phyloP scores from a whole-genome alignment of 768 basidiomycete species.

The Phallus indusiatus region DNA sequence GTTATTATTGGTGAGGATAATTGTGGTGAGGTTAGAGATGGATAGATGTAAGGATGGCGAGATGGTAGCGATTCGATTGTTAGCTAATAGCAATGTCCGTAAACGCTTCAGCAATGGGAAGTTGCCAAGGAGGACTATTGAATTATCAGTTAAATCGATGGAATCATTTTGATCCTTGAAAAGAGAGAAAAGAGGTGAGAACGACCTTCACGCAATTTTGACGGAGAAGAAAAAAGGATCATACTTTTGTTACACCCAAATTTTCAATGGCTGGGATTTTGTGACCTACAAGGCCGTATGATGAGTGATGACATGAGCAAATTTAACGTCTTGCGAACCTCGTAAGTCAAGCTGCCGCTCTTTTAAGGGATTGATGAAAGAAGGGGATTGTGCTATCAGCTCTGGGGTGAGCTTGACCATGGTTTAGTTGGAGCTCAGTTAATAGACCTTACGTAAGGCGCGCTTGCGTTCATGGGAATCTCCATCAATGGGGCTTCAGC shows the following conservation, averaged over 20 bases:
- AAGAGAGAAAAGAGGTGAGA: conserved; percentile 1
- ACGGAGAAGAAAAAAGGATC: conserved; percentile 13
- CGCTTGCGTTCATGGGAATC: neutral
- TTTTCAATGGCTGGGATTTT: conserved; percentile 96
- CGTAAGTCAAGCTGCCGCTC: conserved; percentile 88
- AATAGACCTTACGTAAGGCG: neutral
- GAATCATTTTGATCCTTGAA: conserved; percentile 84
- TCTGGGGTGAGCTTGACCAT: conserved; percentile 89
- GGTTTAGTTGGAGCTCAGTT: conserved; percentile 19
- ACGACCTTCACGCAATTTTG: conserved; percentile 7
- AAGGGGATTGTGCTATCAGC: conserved; percentile 73
- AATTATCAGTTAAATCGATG: conserved; percentile 91
- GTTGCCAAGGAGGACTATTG: conserved; percentile 73
- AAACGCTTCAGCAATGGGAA: conserved; percentile 81
- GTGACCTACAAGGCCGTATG: conserved; percentile 46
- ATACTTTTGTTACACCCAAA: conserved; percentile 81
- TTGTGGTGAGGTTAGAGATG: conserved; percentile 72
- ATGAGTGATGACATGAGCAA: neutral
- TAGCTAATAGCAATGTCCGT: conserved; percentile 74
- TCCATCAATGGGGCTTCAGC: neutral
- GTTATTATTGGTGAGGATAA: conserved; percentile 79
- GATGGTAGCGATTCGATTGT: conserved; percentile 80
- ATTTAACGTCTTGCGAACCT: conserved; percentile 39
- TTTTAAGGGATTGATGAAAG: conserved; percentile 72
- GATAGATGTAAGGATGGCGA: conserved; percentile 77